phyloP scores from a whole-genome alignment of 2,329 filamentous ascomycete species.

The Fusarium sp. region DNA sequence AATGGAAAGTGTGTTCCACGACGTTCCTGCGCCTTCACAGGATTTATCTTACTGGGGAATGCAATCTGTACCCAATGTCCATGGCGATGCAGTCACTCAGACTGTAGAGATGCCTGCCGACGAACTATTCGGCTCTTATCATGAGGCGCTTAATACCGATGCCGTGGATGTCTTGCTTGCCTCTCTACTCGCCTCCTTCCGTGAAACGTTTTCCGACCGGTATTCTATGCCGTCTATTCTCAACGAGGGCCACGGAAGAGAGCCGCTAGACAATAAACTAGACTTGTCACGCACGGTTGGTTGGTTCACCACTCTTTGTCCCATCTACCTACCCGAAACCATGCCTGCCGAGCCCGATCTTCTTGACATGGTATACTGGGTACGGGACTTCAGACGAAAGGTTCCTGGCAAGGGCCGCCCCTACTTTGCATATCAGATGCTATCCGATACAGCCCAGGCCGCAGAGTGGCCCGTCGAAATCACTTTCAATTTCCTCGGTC shows the following conservation, averaged over 20 bases:
- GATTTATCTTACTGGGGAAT: conserved; percentile 45
- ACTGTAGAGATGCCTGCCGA: not conserved
- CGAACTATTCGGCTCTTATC: conserved; percentile 3
- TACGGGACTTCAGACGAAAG: conserved; percentile 40
- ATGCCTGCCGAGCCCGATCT: conserved; percentile 24
- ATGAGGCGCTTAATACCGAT: conserved; percentile 46
- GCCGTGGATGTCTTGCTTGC: conserved; percentile 50
- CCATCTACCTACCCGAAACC: conserved; percentile 22
- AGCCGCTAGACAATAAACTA: conserved; percentile 42
- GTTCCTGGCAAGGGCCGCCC: conserved; percentile 38
- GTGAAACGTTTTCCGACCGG: conserved; percentile 45
- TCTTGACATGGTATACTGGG: conserved; percentile 29
- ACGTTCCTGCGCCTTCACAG: conserved; percentile 1
- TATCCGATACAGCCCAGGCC: not conserved
- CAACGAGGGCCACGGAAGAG: conserved; percentile 52
- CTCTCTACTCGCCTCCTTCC: conserved; percentile 44
- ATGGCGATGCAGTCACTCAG: conserved; percentile 23
- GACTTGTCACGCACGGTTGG: conserved; percentile 51
- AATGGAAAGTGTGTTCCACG: conserved; percentile 32
- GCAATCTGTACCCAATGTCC: conserved; percentile 19
- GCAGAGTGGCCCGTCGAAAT: conserved; percentile 25
- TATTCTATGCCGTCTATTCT: conserved; percentile 43
- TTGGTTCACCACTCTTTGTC: conserved; percentile 52
- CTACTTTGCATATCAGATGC: conserved; percentile 28
- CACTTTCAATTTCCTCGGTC: conserved; percentile 38